Evolutionary conservation across 108 stramenopile genomes (phyloP).

Genomic region (Aureococcus anophagefferens): DNA sequence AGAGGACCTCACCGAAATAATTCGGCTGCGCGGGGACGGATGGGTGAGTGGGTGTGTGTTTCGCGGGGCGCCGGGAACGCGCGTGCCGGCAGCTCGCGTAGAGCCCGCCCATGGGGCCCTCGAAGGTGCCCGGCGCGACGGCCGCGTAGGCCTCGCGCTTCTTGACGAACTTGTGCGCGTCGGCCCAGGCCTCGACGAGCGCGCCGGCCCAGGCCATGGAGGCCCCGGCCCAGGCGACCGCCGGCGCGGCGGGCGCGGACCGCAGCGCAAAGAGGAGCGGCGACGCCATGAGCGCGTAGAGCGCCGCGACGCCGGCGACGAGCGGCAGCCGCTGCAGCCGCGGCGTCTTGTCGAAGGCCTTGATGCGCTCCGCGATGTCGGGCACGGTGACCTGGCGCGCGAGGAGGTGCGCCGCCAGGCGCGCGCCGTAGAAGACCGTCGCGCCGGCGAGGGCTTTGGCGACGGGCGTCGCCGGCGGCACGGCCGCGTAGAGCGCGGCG

Average conservation of each 20-base stretch:
- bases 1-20: conserved; percentile 55
- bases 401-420: conserved; percentile 23
- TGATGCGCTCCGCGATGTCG: conserved; percentile 21
- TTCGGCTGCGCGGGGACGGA: too few relatives aligned
- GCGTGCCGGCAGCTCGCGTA: conserved; percentile 53
- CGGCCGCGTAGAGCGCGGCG: conserved; percentile 19
- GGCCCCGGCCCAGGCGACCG: conserved; percentile 6
- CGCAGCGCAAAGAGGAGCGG: conserved; percentile 33
- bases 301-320: conserved; percentile 22
- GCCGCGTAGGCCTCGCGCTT: background rate
- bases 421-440: conserved; percentile 26
- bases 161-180: conserved; percentile 26
- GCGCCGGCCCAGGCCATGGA: conserved; percentile 31
- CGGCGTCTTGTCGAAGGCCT: conserved; percentile 18
- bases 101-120: conserved; percentile 23
- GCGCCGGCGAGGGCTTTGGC: conserved; percentile 7
- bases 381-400: conserved; percentile 23
- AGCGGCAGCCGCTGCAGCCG: conserved; percentile 26
- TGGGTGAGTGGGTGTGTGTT: too few relatives aligned
- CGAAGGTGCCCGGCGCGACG: conserved; percentile 23
- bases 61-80: too few relatives aligned
- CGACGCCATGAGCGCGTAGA: conserved; percentile 35
- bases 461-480: conserved; percentile 12
- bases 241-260: background rate
- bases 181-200: conserved; percentile 31